Base-by-base conservation (phyloP, 768 basidiomycete species). In the Trametes cingulata region DNA sequence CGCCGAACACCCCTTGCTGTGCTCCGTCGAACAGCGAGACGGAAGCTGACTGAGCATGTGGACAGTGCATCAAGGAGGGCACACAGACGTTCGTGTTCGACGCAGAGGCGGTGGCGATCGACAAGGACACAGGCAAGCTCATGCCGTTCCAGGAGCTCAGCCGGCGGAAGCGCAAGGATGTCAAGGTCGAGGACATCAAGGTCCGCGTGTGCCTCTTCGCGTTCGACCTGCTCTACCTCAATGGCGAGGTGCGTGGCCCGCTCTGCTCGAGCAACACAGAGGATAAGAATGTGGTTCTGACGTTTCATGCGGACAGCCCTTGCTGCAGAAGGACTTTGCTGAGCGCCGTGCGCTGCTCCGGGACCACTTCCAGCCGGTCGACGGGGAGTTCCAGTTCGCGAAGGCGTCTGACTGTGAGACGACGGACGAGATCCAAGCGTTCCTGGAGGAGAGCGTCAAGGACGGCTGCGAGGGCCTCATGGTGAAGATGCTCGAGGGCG, bases 101-200 rank as follows among this genome's bases (percentile, higher is more conserved):
- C 72, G 86, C 93, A 10, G 97, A 99, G 71, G 97, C 95, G 9
- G 97, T 99, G 10, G 97, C 97, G 2, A 92, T 95, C 72, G 95
- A 99, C 73, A 82, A 85, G 51, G 80, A 80, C 25, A 90, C 90
- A 2, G 86, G 86, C 22, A 93, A 89, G 71, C 79, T 99, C 39
- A 86, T 98, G 84, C 97, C 96, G 1, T 99, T 99, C 86, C 97
- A 99, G 74, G 96, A 99, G 71, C 82, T 99, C 13, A 94, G 93
- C 69, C 83, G 84, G 64, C 83, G 97, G 58, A 98, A 98, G 73
- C 86, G 97, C 50, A 99, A 99, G 75, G 97, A 99, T 64, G 97
- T 99, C 66, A 95, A 91, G 72, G 86, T 95, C 3, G 95, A 98
- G 73, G 97, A 98, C 72, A 97, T 99, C 67, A 91, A 95, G 78